These are phyloP conservation scores for Cutaneotrichosporon sp. DNA, from an alignment of 1,284 basidiomycete genomes.

Conservation along the genomic window DNA sequence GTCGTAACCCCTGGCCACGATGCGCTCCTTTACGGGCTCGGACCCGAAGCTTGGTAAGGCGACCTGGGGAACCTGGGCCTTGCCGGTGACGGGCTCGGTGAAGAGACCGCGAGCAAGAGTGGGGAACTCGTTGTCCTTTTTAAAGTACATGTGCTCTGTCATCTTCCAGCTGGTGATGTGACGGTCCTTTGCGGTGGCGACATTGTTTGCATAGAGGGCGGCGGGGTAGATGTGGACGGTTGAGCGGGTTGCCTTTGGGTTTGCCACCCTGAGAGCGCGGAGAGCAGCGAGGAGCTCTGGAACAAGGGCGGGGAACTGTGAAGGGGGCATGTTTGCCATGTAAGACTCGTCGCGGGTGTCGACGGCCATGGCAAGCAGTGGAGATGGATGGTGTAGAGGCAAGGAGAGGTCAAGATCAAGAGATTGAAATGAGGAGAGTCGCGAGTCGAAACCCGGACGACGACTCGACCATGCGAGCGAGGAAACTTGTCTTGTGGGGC, in stretches of 20 bases:
- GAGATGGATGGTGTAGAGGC: no score
- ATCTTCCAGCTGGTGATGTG: conserved; percentile 85
- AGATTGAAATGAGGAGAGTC: background rate
- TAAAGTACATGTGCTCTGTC: conserved; percentile 91
- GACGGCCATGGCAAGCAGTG: background rate
- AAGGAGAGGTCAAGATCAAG: background rate
- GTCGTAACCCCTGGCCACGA: conserved; percentile 92
- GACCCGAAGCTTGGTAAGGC: conserved; percentile 25
- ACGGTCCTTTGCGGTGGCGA: conserved; percentile 23
- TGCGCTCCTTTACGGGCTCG: conserved; percentile 56
- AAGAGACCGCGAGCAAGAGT: conserved; percentile 88
- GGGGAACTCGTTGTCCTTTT: conserved; percentile 84
- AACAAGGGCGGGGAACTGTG: conserved; percentile 30
- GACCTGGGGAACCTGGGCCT: conserved; percentile 32
- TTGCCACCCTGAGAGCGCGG: conserved; percentile 31
- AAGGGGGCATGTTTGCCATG: background rate
- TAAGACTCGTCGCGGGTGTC: background rate
- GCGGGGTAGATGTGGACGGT: conserved; percentile 46
- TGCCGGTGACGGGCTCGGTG: conserved; percentile 57
- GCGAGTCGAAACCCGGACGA: no score
- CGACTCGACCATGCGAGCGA: no score
- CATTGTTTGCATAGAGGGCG: conserved; percentile 33
- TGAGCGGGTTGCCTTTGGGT: conserved; percentile 45
- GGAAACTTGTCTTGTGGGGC: no score
- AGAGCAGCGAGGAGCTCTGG: conserved; percentile 40